Conservation (phyloP, 495 filamentous ascomycete genomes). For the Hypoxylon intermedium region DNA sequence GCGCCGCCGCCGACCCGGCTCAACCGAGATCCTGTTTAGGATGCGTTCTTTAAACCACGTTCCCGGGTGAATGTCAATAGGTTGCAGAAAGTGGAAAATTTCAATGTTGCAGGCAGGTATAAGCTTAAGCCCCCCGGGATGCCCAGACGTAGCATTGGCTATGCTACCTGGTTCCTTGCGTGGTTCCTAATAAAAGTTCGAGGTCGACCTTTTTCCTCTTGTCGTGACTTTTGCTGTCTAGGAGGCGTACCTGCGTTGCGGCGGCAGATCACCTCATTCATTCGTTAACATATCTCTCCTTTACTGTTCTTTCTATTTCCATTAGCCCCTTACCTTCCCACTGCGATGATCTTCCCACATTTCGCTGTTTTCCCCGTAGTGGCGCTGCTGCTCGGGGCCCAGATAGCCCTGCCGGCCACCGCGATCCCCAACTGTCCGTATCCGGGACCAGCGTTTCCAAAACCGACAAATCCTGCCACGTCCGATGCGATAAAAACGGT, state of each 20-base stretch:
- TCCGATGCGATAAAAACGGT: constrained; percentile 44
- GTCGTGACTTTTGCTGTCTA: not conserved
- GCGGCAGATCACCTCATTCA: not conserved
- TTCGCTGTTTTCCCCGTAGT: not conserved
- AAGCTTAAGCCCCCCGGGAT: constrained; percentile 4
- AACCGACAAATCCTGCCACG: constrained; percentile 47
- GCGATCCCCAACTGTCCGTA: constrained; percentile 55
- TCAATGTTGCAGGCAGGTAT: constrained; percentile 9
- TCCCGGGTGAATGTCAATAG: constrained; percentile 20
- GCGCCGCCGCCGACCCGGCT: constrained; percentile 24
- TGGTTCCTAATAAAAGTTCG: not conserved
- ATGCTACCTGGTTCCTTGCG: not conserved
- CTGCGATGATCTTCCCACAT: constrained; percentile 3
- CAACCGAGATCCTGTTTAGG: constrained; percentile 13
- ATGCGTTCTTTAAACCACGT: constrained; percentile 11
- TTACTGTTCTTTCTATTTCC: no score
- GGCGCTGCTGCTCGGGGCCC: constrained; percentile 3
- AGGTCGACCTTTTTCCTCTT: not conserved
- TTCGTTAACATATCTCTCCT: not conserved
- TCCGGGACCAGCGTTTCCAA: constrained; percentile 57
- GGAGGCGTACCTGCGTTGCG: not conserved
- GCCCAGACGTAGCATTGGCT: constrained; percentile 17
- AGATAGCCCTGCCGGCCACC: constrained; percentile 1
- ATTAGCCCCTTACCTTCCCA: no score
- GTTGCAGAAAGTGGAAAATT: constrained; percentile 11